Evolutionary conservation across 2,329 filamentous ascomycete species (phyloP), one percentile per base, ranked within the genome.

Genomic region (Teratosphaeriaceae sp.): DNA sequence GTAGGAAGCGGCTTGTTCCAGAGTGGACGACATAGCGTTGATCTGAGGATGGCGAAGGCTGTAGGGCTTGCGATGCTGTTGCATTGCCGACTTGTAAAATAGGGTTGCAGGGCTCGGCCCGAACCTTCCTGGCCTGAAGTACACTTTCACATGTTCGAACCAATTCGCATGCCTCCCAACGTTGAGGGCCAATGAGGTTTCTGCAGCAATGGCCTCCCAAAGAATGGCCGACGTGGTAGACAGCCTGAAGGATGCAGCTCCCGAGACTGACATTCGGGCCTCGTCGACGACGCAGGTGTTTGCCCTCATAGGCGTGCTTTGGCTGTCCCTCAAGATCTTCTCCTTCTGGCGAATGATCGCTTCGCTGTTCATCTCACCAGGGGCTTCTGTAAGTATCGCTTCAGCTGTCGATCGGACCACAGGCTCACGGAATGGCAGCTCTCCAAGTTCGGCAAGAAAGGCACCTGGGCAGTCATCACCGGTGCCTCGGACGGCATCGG

Each of bases 401-500:
- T 30, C 1, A 1, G 12, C 5, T 11, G 2, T 15, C n/a, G 18
- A 16, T 13, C 7, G 15, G 5, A 21, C 16, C 9, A 31, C 12
- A 26, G n/a, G 37, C 43, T 46, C 30, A 48, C 44, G 7, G 33
- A 39, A 16, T 15, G 2, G 20, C 46, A 94, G 90, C 81, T 98
- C 45, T 82, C 82, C 56, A 88, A 84, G 54, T 97, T 94, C 69
- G 92, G 89, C 54, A 84, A 84, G 56, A 87, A 88, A 59, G 90
- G 90, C 49, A 89, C 84, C 45, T 98, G 90, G 89, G 92, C 87
- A 23, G 79, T 98, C 43, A 78, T 98, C 30, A 98, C 92, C 20
- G 92, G 92, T 50, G 92, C 90, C 40, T 96, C 89, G 9, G 92
- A 98, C 66, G 94, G 92, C 51, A 82, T 98, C 50, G 92, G 92